A percentile compares a stretch with the other conserved stretches of the same genome.
Conservation (phyloP, 768 basidiomycete genomes). For the Tricholoma sp. region DNA sequence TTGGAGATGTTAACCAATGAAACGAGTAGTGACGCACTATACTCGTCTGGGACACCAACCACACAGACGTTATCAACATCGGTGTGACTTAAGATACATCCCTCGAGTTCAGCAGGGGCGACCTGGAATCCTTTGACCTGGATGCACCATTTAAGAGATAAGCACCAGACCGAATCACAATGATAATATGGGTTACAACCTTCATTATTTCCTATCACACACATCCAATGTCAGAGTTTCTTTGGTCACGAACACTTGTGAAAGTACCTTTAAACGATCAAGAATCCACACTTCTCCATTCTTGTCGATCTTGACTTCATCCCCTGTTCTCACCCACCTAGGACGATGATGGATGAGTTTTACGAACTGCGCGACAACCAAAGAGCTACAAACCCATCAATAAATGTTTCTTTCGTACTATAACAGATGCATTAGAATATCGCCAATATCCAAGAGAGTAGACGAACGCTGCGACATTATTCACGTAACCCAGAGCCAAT, state of each 20-base stretch:
- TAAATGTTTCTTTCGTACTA: slow-evolving; percentile 65
- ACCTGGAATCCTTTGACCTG: slow-evolving; percentile 70
- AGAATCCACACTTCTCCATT: slow-evolving; percentile 55
- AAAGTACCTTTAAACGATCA: slow-evolving; percentile 55
- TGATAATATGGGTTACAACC: slow-evolving; percentile 9
- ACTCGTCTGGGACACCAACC: slow-evolving; percentile 62
- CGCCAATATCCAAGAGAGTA: neutral
- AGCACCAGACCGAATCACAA: slow-evolving; percentile 16
- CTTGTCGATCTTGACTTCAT: slow-evolving; percentile 51
- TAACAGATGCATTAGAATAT: neutral
- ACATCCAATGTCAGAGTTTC: neutral
- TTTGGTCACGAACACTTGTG: neutral
- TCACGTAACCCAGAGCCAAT: slow-evolving; percentile 49
- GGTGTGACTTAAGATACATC: slow-evolving; percentile 52
- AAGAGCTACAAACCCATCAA: slow-evolving; percentile 46
- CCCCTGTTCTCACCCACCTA: slow-evolving; percentile 68
- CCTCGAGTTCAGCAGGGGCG: slow-evolving; percentile 70
- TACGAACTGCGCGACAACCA: neutral
- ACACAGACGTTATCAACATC: slow-evolving; percentile 62
- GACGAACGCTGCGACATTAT: slow-evolving; percentile 58
- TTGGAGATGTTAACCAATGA: neutral
- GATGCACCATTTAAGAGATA: slow-evolving; percentile 13
- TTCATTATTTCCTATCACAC: slow-evolving; percentile 41
- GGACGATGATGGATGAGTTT: neutral
- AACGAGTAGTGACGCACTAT: slow-evolving; percentile 32